Base-by-base conservation (phyloP, 2,329 filamentous ascomycete genomes). In the Alternaria consortialis region DNA sequence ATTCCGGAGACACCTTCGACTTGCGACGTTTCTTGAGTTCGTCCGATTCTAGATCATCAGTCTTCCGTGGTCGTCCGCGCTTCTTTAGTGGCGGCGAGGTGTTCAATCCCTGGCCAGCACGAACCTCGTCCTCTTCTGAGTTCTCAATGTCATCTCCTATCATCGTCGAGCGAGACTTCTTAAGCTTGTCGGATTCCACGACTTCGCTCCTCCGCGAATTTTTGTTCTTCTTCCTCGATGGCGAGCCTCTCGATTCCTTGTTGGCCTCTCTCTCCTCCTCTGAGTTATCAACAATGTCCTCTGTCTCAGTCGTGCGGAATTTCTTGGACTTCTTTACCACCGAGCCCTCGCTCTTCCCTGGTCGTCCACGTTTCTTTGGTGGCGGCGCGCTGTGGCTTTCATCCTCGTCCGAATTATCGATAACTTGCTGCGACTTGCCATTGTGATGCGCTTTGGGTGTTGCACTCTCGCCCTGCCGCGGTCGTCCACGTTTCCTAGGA, bases 401-500 rank as follows among this genome's bases (percentile, higher is more conserved):
- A 15, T 37, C 32, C 6, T 29, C 36, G 15, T 59, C 60, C 8
- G 44, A 52, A 1, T 23, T 23, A 5, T 43, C 4, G n/a, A 36
- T 23, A 5, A 29, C 6, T 1, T 47, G 6, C 29, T 50, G 37
- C 32, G 47, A 47, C 46, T 43, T 62, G 43, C 0, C 7, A 36
- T 20, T 15, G 31, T 12, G 31, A n/a, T 2, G 46, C 2, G 7
- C n/a, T 48, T 7, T 48, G 20, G 31, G 46, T n/a, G 20, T 48
- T 17, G 4, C 31, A 5, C 54, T 36, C 7, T 25, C 31, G 12
- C 37, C 31, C 29, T 48, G 43, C 43, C 3, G 42, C 9, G 17
- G 25, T 17, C 48, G 48, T 7, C 44, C 53, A 23, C 43, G 39
- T 51, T 48, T 60, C 31, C 27, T 53, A 2, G 40, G 47, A 25